phyloP scores from a whole-genome alignment of 805 yeast species.

The Hanseniaspora occidentalis region DNA sequence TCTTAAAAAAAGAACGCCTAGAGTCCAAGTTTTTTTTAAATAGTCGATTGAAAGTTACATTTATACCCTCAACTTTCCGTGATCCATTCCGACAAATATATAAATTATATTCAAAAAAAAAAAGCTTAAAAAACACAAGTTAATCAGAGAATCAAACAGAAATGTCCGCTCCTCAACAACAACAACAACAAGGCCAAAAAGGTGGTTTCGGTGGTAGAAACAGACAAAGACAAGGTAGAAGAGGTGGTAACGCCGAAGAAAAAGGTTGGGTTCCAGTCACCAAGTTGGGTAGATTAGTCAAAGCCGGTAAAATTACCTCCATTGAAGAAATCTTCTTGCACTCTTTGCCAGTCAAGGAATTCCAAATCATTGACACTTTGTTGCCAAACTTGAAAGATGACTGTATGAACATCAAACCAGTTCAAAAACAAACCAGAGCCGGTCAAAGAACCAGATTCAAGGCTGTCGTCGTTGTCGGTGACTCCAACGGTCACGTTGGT shows the following conservation, averaged over 20 bases:
- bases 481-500: slow-evolving; percentile 99
- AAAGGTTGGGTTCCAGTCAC: slow-evolving; percentile 99
- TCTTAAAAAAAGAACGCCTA: neutral
- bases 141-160: slow-evolving; percentile 10
- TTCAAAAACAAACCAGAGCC: slow-evolving; percentile 99
- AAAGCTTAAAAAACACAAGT: slow-evolving; percentile 8
- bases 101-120: slow-evolving; percentile 5
- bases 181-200: slow-evolving; percentile 28
- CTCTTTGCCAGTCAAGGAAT: slow-evolving; percentile 99
- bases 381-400: slow-evolving; percentile 94
- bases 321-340: slow-evolving; percentile 98
- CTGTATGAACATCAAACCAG: slow-evolving; percentile 99
- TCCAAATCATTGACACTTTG: slow-evolving; percentile 94
- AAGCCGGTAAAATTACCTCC: slow-evolving; percentile 94
- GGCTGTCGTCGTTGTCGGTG: slow-evolving; percentile 99
- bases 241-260: slow-evolving; percentile 77
- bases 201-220: slow-evolving; percentile 43
- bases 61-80: slow-evolving; percentile 36
- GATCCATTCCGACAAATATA: slow-evolving; percentile 34
- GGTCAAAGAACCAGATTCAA: slow-evolving; percentile 99
- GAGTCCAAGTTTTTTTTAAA: slow-evolving; percentile 3
- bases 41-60: slow-evolving; percentile 41
- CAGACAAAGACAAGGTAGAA: slow-evolving; percentile 49
- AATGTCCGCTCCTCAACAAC: slow-evolving; percentile 30
- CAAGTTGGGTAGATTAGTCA: slow-evolving; percentile 99